Conservation (phyloP, 441 rosid genomes). For the Daphne laureola region DNA sequence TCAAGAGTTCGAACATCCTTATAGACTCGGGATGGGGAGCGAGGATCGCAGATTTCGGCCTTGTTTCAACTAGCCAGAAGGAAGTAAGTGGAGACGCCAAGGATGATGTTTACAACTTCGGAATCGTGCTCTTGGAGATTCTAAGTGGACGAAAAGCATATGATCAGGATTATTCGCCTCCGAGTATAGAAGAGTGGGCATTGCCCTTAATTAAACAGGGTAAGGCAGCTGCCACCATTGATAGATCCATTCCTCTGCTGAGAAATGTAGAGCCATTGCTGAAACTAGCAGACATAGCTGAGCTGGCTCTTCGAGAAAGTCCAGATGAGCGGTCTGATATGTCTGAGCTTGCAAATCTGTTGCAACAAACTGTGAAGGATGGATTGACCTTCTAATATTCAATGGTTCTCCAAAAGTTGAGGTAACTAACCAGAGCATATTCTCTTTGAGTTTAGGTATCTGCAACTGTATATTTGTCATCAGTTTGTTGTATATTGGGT, state of each 20-base stretch:
- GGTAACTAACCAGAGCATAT: constrained; percentile 4
- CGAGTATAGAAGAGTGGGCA: constrained; percentile 63
- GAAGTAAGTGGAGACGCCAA: constrained; percentile 38
- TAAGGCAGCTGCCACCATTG: constrained; percentile 48
- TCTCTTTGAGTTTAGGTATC: constrained; percentile 14
- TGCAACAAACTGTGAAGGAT: constrained; percentile 63
- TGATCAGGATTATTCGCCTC: constrained; percentile 56
- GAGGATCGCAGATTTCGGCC: constrained; percentile 76
- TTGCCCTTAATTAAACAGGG: constrained; percentile 51
- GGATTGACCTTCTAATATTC: constrained; percentile 40
- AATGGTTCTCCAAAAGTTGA: constrained; percentile 7
- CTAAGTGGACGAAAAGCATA: constrained; percentile 77
- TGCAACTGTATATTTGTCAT: constrained; percentile 37
- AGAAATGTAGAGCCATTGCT: constrained; percentile 67
- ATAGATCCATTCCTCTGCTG: constrained; percentile 44
- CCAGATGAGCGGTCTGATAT: constrained; percentile 52
- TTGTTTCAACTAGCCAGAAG: constrained; percentile 40
- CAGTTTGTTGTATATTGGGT: constrained; percentile 31
- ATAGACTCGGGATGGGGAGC: constrained; percentile 86
- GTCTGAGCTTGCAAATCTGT: constrained; percentile 40
- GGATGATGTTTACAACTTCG: constrained; percentile 64
- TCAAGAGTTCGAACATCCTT: constrained; percentile 71
- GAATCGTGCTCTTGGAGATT: constrained; percentile 69
- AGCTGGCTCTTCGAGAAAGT: constrained; percentile 46
- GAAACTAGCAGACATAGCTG: constrained; percentile 65